Conservation (phyloP, 192 early-diverging fungal genomes). For the Rhizophagus sp. region DNA sequence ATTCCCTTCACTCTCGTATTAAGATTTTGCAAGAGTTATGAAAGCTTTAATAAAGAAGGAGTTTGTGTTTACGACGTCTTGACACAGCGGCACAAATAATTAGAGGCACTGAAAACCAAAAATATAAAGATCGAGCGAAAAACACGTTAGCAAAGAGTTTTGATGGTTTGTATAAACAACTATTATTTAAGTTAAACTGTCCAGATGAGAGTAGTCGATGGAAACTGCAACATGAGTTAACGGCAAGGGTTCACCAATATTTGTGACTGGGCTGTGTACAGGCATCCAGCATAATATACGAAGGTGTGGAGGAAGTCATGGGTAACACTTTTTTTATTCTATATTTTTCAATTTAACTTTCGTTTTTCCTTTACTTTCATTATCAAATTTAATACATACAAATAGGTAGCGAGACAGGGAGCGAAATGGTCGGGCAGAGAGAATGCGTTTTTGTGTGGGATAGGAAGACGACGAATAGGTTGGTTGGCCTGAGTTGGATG, state of each 20-base stretch:
- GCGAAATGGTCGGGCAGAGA: constrained; percentile 26
- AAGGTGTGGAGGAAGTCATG: constrained; percentile 7
- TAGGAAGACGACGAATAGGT: constrained; percentile 29
- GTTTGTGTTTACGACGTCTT: neutral
- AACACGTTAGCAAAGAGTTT: constrained; percentile 9
- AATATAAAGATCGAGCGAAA: constrained; percentile 12
- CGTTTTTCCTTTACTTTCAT: neutral
- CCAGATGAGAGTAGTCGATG: constrained; percentile 7
- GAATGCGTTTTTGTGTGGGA: neutral
- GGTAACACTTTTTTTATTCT: neutral
- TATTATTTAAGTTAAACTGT: neutral
- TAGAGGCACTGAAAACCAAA: constrained; percentile 14
- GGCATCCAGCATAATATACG: constrained; percentile 4
- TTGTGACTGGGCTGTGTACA: constrained; percentile 11
- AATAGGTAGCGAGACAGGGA: constrained; percentile 21
- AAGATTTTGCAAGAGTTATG: constrained; percentile 19
- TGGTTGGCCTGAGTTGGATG: constrained; percentile 30
- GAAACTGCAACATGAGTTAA: neutral
- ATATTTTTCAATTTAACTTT: neutral
- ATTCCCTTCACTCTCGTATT: constrained; percentile 17
- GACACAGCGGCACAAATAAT: constrained; percentile 7
- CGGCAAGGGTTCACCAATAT: constrained; percentile 1
- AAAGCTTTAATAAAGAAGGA: neutral
- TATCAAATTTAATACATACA: constrained; percentile 11
- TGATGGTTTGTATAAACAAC: neutral